Evolutionary conservation across 1,284 basidiomycete species (phyloP).

Genomic region (Austroboletus rostrupii): DNA sequence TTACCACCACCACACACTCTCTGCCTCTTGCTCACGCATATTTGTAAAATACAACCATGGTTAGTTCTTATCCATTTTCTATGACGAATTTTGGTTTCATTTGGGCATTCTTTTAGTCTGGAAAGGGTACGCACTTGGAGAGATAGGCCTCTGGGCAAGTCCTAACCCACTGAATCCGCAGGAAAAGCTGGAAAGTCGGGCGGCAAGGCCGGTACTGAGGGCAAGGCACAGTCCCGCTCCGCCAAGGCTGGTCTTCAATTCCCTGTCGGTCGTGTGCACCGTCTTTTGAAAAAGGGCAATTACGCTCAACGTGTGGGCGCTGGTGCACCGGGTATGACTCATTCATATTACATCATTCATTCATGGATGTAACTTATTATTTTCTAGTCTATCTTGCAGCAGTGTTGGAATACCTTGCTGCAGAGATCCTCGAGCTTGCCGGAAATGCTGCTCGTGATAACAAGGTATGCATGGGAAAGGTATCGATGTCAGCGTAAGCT

Average conservation of each 20-base stretch:
- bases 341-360: not conserved
- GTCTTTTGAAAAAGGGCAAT: constrained; percentile 83
- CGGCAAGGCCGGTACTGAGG: constrained; percentile 52
- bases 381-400: constrained; percentile 69
- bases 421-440: constrained; percentile 86
- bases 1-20: constrained; percentile 39
- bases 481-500: not conserved
- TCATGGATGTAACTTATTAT: not conserved
- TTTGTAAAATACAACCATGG: constrained; percentile 34
- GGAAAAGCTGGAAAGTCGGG: constrained; percentile 62
- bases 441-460: constrained; percentile 83
- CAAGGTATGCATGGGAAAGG: constrained; percentile 40
- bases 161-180: constrained; percentile 14
- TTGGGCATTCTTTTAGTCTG: constrained; percentile 35
- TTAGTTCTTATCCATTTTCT: constrained; percentile 22
- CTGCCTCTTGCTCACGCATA: constrained; percentile 14
- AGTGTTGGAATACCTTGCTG: constrained; percentile 81
- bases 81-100: constrained; percentile 10
- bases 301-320: constrained; percentile 78
- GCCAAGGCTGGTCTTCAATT: constrained; percentile 72
- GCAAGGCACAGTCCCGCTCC: constrained; percentile 73
- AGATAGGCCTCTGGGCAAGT: constrained; percentile 4
- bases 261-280: constrained; percentile 91
- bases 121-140: constrained; percentile 39
- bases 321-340: constrained; percentile 69